These are phyloP conservation scores for Cyberlindnera mycetangii DNA, from an alignment of 805 yeast genomes.

Conservation along the genomic window DNA sequence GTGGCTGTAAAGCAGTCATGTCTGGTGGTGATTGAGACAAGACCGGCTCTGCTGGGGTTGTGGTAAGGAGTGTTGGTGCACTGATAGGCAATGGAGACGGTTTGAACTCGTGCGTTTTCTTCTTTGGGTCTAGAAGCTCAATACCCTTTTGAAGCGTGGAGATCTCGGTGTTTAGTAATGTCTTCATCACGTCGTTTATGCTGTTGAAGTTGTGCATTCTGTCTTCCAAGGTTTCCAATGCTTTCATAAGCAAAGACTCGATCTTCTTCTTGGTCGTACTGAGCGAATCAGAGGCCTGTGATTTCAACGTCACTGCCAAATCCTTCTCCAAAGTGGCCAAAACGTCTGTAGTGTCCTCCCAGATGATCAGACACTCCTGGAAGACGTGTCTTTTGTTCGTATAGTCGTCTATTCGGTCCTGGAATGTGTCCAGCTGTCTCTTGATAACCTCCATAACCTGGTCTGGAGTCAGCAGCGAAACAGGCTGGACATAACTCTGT, in stretches of 20 bases:
- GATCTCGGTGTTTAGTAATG: constrained; percentile 20
- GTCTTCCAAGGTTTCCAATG: constrained; percentile 10
- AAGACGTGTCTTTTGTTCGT: constrained; percentile 12
- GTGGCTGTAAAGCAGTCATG: neutral
- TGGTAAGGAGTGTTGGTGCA: constrained; percentile 4
- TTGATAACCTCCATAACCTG: constrained; percentile 20
- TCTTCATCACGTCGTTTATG: constrained; percentile 14
- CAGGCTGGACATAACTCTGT: constrained; percentile 10
- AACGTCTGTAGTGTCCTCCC: constrained; percentile 21
- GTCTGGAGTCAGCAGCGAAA: constrained; percentile 3
- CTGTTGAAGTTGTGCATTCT: constrained; percentile 11
- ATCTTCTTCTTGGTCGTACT: constrained; percentile 11
- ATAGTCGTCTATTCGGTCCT: constrained; percentile 16
- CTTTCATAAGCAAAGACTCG: constrained; percentile 1
- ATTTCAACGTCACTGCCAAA: constrained; percentile 18
- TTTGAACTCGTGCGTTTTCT: constrained; percentile 1
- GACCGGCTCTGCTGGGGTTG: constrained; percentile 10
- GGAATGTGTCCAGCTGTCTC: constrained; percentile 21
- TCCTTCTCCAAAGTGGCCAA: constrained; percentile 21
- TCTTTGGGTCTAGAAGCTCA: constrained; percentile 14
- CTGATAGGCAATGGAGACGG: constrained; percentile 12
- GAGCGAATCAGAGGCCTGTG: constrained; percentile 6
- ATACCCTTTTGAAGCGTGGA: constrained; percentile 19
- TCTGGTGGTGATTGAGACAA: constrained; percentile 16
- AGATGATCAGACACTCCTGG: constrained; percentile 21